Conservation (phyloP, 805 yeast species). For the Saturnispora sekii region DNA sequence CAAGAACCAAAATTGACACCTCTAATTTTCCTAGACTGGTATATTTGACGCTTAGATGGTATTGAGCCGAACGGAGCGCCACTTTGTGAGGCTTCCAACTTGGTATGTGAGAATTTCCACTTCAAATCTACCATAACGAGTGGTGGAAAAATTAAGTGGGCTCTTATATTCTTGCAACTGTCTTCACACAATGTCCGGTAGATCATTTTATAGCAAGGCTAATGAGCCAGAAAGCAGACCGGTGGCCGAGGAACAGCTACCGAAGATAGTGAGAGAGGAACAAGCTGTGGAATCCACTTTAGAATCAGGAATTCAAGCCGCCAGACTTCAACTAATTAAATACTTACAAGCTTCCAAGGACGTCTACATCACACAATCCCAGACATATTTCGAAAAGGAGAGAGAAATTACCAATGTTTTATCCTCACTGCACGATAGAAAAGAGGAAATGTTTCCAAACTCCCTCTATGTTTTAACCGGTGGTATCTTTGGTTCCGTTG, state of each 20-base stretch:
- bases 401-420: constrained; percentile 53
- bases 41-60: constrained; percentile 40
- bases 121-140: constrained; percentile 6
- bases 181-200: not conserved
- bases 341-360: constrained; percentile 28
- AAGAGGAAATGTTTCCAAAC: constrained; percentile 67
- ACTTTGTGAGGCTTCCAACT: constrained; percentile 7
- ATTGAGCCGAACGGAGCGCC: constrained; percentile 28
- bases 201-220: constrained; percentile 21
- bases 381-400: constrained; percentile 48
- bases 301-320: constrained; percentile 37
- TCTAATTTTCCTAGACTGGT: constrained; percentile 50
- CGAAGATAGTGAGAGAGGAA: constrained; percentile 12
- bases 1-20: constrained; percentile 84
- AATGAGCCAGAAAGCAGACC: constrained; percentile 13
- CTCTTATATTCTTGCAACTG: too few species aligned
- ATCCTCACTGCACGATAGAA: constrained; percentile 49
- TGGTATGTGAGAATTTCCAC: constrained; percentile 3
- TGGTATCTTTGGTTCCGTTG: constrained; percentile 59
- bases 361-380: constrained; percentile 38
- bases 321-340: constrained; percentile 35
- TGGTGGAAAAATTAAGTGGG: too few species aligned
- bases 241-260: constrained; percentile 20
- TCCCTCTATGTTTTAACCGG: constrained; percentile 60
- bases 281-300: constrained; percentile 23